Base-by-base conservation (phyloP, 352 stramenopile genomes). In the Globisporangium sylvaticum region DNA sequence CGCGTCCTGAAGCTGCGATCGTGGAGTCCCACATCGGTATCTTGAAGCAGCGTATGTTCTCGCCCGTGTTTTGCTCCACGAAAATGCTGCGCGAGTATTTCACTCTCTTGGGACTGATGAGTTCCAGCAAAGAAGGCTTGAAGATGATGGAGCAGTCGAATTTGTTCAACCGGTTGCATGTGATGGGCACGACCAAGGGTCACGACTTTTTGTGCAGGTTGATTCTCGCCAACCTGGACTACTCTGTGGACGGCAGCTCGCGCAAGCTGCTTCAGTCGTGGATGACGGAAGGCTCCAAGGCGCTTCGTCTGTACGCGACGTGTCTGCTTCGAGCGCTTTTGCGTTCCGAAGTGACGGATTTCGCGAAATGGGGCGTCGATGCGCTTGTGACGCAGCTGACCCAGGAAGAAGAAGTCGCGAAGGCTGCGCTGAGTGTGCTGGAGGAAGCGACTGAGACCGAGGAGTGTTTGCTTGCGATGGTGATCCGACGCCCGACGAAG, bases 71-170 rank as follows among this genome's bases (percentile, higher is more conserved):
- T 59, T 91, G 89, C 59, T 94, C 88, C 0, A 73, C 86, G 1
- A 83, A 87, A 48, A 96, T 96, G 88, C 62, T 96, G n/a, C 88
- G 88, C 52, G 88, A 96, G 67, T 96, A 96, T 62, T 96, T 96
- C 62, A 96, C 88, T 25, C 74, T 96, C 27, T 59, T 96, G 4
- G 88, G 88, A 12, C 72, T 96, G 31, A 96, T 96, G 88, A 96
- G 88, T 66, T 96, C 88, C 20, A 95, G 87, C 64, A 90, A 88
- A 57, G 88, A 96, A 80, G 88, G 88, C 0, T 68, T 96, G 29
- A 95, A 95, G 65, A 95, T 96, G 87, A 95, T 96, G 88, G 84
- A 95, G 66, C 86, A 95, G 68, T 94, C 86, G 4, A 94, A 94
- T n/a, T 65, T 96, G n/a, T 96, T 96, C 66, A 81, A 92, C 65